Conservation (phyloP, 2,329 filamentous ascomycete genomes). For the Fusarium goolgardi region DNA sequence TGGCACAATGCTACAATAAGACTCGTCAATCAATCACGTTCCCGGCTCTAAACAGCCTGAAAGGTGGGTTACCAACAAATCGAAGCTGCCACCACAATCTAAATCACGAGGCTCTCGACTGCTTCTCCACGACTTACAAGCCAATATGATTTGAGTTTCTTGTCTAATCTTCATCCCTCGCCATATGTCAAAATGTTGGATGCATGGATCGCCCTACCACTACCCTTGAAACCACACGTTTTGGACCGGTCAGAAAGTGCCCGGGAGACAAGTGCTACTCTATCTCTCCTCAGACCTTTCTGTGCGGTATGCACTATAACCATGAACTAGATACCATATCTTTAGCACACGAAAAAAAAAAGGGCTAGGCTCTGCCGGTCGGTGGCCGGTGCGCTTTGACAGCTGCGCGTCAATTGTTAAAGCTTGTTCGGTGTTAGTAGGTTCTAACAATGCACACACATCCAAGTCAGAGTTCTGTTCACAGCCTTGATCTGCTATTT, state of each 20-base stretch:
- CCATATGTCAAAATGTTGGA: constrained; percentile 29
- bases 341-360: background rate
- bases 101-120: constrained; percentile 30
- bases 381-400: background rate
- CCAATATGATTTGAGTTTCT: constrained; percentile 8
- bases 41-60: constrained; percentile 9
- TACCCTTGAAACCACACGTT: constrained; percentile 36
- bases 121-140: constrained; percentile 21
- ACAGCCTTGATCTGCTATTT: constrained; percentile 11
- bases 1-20: constrained; percentile 30
- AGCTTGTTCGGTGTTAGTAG: constrained; percentile 11
- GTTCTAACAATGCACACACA: constrained; percentile 12
- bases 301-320: constrained; percentile 14
- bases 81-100: constrained; percentile 10
- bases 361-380: background rate
- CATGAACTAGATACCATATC: constrained; percentile 2
- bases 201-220: constrained; percentile 31
- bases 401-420: constrained; percentile 1
- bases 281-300: constrained; percentile 12
- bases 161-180: constrained; percentile 33
- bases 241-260: constrained; percentile 30
- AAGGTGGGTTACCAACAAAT: constrained; percentile 18
- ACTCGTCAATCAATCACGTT: constrained; percentile 22
- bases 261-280: constrained; percentile 36
- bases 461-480: constrained; percentile 11